Evolutionary conservation across 192 early-diverging fungal genomes (phyloP).

Genomic region (Linnemannia zychae): DNA sequence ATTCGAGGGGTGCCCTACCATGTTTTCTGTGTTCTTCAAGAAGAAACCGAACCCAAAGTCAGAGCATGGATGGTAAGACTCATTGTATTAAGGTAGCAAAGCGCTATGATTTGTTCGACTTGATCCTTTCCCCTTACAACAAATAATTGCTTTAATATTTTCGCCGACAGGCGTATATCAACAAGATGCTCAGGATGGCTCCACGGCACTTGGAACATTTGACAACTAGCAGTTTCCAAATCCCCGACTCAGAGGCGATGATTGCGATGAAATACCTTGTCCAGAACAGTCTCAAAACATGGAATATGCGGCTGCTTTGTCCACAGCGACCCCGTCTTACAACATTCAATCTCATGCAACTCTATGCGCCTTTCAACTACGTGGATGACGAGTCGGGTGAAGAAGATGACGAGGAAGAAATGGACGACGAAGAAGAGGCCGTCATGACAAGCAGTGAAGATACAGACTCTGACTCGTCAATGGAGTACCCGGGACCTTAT

Average conservation of each 20-base stretch:
- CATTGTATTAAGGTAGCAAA: too few species aligned
- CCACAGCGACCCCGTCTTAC: conserved; percentile 19
- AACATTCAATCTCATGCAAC: conserved; percentile 5
- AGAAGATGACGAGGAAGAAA: conserved; percentile 10
- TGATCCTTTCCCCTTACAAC: too few species aligned
- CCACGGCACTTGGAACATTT: conserved; percentile 23
- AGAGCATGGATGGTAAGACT: conserved; percentile 31
- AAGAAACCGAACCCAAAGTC: conserved; percentile 11
- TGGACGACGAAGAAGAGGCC: background rate
- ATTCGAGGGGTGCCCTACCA: conserved; percentile 36
- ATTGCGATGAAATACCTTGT: conserved; percentile 5
- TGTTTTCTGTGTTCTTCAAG: conserved; percentile 26
- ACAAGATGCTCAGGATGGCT: conserved; percentile 21
- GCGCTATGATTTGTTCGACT: too few species aligned
- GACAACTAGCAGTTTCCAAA: conserved; percentile 20
- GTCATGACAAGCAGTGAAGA: background rate
- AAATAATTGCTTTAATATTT: background rate
- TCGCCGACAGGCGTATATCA: conserved; percentile 7
- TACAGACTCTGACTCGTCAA: background rate
- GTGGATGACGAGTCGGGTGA: conserved; percentile 28
- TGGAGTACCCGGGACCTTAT: background rate
- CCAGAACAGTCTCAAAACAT: conserved; percentile 21
- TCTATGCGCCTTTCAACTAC: conserved; percentile 22
- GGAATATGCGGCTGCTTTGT: conserved; percentile 31
- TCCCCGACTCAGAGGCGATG: conserved; percentile 13